Conservation (phyloP, 2,329 filamentous ascomycete species). For the Pseudocercospora pini-densiflorae region DNA sequence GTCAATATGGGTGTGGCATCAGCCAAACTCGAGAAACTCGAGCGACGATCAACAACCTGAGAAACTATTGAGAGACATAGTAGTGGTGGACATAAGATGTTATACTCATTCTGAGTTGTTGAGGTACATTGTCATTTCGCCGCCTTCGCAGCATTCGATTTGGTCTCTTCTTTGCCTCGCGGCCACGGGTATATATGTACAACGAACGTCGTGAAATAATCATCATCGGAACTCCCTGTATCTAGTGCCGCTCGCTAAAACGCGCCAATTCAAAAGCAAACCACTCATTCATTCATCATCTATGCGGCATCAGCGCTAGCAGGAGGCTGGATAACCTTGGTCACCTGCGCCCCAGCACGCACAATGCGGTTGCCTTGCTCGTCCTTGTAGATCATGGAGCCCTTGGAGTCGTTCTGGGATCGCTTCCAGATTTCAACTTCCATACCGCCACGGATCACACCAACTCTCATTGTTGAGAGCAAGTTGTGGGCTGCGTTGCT, state of each 20-base stretch:
- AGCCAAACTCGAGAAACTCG: too few species aligned
- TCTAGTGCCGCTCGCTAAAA: constrained; percentile 25
- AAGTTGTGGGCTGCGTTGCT: constrained; percentile 90
- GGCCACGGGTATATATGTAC: constrained; percentile 2
- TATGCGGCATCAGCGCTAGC: constrained; percentile 84
- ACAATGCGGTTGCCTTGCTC: constrained; percentile 80
- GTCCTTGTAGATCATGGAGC: constrained; percentile 79
- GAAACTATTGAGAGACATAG: too few species aligned
- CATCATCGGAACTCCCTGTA: constrained; percentile 8
- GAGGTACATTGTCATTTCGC: not conserved
- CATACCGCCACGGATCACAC: constrained; percentile 82
- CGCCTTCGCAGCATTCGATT: not conserved
- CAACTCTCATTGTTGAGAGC: constrained; percentile 84
- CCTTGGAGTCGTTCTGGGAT: constrained; percentile 81
- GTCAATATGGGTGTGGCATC: too few species aligned
- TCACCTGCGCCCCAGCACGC: constrained; percentile 83
- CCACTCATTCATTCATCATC: constrained; percentile 25
- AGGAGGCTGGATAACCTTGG: constrained; percentile 78
- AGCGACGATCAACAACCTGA: too few species aligned
- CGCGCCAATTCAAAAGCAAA: constrained; percentile 22
- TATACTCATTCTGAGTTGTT: too few species aligned
- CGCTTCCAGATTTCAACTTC: constrained; percentile 95
- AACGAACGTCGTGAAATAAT: constrained; percentile 11
- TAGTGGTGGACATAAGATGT: too few species aligned
- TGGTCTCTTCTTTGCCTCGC: not conserved